Base-by-base conservation (phyloP, 768 basidiomycete genomes). In the Psilocybe tampanensis region DNA sequence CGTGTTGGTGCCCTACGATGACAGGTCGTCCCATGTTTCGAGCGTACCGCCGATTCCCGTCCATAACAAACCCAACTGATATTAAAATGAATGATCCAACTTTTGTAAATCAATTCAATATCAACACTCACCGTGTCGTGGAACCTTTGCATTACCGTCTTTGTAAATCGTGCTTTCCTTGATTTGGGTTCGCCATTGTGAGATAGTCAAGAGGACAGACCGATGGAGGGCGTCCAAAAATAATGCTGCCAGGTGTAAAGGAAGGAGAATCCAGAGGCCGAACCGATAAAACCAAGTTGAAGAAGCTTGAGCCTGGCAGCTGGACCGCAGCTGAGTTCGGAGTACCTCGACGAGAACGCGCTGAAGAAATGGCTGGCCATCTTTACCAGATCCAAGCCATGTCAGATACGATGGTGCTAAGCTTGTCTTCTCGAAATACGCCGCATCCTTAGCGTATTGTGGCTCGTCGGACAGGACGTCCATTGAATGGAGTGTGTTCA, bases 31-130 rank as follows among this genome's bases (percentile, higher is more conserved):
- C 50, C 1, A 52, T 22, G 4, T 17, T 52, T 26, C 52, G 23
- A 33, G 52, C 52, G 21, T 29, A 53, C 2, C 52, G 24, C 7
- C 52, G 42, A 12, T 43, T 53, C 11, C 52, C 52, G 26, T 43
- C 52, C 52, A 44, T 53, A 15, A 53, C 52, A 12, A 53, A 44
- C 9, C 52, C 52, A 22, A 53, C 52, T 53, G 18, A 6, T 17
- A 4, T 4, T 29, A 19, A 11, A 47, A 3, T 12, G 2, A 1
- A 1, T 1, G 0, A 5, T 23, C 24, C 23, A 24, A 11, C 22
- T 8, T n/a, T 19, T n/a, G 4, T 18, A 43, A n/a, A 43, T 47
- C 0, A 18, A 2, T 13, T 12, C 3, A 39, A 3, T 13, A 15
- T 5, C 13, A 39, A 39, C 8, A 53, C 52, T 17, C 15, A 53